These are phyloP conservation scores for Penicillium sp. DNA, from an alignment of 2,329 filamentous ascomycete species.

Conservation along the genomic window DNA sequence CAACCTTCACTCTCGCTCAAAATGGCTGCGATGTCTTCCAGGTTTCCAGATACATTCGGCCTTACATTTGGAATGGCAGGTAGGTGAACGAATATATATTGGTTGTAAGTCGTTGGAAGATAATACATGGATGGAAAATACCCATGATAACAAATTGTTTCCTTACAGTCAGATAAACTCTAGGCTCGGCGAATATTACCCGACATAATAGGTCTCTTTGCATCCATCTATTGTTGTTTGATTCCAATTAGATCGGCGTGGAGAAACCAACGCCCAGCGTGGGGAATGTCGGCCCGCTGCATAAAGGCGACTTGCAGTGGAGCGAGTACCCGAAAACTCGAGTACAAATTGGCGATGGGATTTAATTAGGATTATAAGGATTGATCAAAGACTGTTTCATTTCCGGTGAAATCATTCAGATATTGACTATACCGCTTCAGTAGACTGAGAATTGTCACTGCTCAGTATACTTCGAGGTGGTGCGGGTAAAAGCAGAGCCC, in stretches of 20 bases:
- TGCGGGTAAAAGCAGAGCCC: slow-evolving; percentile 5
- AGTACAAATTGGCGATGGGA: no score
- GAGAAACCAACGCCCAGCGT: not conserved
- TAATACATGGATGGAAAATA: no score
- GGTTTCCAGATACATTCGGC: no score
- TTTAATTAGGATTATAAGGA: no score
- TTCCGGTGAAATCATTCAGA: not conserved
- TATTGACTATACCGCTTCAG: not conserved
- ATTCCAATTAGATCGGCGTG: not conserved
- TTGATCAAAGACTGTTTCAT: no score
- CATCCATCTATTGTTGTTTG: not conserved
- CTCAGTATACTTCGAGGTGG: not conserved
- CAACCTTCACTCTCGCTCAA: no score
- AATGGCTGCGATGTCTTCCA: no score
- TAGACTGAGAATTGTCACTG: not conserved
- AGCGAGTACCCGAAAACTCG: not conserved
- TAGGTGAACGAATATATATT: no score
- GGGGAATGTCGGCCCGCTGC: not conserved
- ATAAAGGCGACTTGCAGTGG: not conserved
- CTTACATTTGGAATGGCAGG: no score
- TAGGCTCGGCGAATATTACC: not conserved
- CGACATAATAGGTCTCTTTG: not conserved
- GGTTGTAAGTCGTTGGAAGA: no score
- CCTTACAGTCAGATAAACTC: not conserved
- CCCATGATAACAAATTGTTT: no score